Evolutionary conservation across 176 grass and related monocot species (phyloP).

Genomic region (Oryza nivara): DNA sequence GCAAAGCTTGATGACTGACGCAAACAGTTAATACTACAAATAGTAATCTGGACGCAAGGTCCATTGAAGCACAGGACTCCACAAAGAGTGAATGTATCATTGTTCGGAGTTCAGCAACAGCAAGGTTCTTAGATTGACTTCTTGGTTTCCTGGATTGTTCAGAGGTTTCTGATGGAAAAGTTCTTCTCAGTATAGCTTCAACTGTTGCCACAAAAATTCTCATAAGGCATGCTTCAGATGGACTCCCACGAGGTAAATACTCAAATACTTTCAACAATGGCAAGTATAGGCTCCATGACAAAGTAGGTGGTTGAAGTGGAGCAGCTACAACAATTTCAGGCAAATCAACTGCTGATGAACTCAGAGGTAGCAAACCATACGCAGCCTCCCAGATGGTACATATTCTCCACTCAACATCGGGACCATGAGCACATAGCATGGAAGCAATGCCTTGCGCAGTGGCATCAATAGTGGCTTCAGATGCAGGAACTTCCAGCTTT

Average conservation of each 20-base stretch:
- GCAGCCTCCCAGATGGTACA: conserved; percentile 99
- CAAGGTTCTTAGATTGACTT: conserved; percentile 77
- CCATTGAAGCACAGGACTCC: conserved; percentile 95
- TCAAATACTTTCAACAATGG: conserved; percentile 95
- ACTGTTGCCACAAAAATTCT: conserved; percentile 99
- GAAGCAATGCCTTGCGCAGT: conserved; percentile 99
- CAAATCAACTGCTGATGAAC: conserved; percentile 94
- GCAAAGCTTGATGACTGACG: conserved; percentile 95
- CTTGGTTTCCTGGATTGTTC: conserved; percentile 70
- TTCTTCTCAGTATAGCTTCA: conserved; percentile 95
- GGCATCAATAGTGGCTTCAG: conserved; percentile 91
- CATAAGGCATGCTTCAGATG: conserved; percentile 97
- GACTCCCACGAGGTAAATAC: conserved; percentile 95
- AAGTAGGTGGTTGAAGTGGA: conserved; percentile 93
- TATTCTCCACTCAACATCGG: conserved; percentile 99
- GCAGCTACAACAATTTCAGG: conserved; percentile 95
- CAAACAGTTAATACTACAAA: conserved; percentile 94
- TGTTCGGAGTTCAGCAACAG: conserved; percentile 91
- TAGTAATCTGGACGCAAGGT: conserved; percentile 86
- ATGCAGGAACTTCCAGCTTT: conserved; percentile 85
- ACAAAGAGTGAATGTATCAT: conserved; percentile 98
- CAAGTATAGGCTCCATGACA: conserved; percentile 92
- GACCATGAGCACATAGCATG: conserved; percentile 90
- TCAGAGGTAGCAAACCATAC: conserved; percentile 94
- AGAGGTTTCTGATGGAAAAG: conserved; percentile 71